Conservation (phyloP, 257 asterid genomes). For the Solanum lignicaule region DNA sequence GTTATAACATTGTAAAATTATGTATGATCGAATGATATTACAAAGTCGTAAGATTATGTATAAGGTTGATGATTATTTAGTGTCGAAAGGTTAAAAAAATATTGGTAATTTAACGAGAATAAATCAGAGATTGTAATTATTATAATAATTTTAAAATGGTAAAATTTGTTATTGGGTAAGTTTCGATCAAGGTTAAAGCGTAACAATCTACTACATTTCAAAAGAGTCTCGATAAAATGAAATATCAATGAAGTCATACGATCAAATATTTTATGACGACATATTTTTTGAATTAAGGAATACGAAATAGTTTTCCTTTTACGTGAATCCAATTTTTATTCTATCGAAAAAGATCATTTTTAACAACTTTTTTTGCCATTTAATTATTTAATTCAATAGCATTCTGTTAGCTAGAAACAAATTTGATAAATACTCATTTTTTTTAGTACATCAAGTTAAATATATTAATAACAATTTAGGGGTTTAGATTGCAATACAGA, state of each 20-base stretch:
- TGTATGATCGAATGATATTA: background rate
- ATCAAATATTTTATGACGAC: background rate
- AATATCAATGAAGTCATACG: background rate
- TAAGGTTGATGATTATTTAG: background rate
- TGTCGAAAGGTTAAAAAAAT: background rate
- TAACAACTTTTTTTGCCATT: no score
- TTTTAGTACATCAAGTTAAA: background rate
- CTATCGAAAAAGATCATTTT: no score
- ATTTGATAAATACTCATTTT: background rate
- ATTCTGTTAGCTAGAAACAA: background rate
- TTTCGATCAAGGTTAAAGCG: background rate
- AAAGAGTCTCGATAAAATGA: background rate
- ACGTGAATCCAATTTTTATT: background rate
- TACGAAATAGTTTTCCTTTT: no score
- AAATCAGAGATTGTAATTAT: background rate
- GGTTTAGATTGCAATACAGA: conserved; percentile 10
- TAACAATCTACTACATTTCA: background rate
- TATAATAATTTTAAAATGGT: background rate
- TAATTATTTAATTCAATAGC: background rate
- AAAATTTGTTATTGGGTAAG: background rate
- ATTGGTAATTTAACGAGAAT: background rate
- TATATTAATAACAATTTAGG: background rate
- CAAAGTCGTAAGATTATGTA: background rate
- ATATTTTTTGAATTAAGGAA: background rate
- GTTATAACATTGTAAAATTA: no score